Conservation (phyloP, 495 filamentous ascomycete genomes). For the Extremus antarcticus region DNA sequence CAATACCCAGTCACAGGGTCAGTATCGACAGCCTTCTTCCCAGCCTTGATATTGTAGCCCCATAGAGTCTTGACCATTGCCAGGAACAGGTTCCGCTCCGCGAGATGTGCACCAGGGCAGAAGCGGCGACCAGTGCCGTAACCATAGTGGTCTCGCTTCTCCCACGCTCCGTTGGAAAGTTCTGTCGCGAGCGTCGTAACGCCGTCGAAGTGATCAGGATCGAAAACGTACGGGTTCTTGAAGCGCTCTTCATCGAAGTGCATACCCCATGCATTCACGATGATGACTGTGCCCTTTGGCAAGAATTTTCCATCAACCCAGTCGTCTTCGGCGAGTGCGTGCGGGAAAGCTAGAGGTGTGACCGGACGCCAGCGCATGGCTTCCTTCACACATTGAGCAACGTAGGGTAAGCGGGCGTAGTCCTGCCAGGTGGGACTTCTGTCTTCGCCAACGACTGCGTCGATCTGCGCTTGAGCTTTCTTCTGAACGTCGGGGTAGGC, state of each 20-base stretch:
- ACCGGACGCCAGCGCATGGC: conserved; percentile 22
- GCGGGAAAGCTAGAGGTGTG: conserved; percentile 18
- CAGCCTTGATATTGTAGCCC: conserved; percentile 17
- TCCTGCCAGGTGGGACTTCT: conserved; percentile 17
- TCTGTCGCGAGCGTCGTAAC: conserved; percentile 17
- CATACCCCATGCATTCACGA: conserved; percentile 22
- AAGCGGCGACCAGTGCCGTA: conserved; percentile 21
- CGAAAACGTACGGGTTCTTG: conserved; percentile 18
- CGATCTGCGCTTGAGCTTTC: conserved; percentile 30
- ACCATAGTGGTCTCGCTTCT: conserved; percentile 23
- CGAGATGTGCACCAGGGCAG: conserved; percentile 23
- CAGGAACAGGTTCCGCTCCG: conserved; percentile 15
- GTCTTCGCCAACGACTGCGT: conserved; percentile 18
- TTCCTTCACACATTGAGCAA: conserved; percentile 22
- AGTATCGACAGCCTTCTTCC: conserved; percentile 9
- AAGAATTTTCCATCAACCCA: conserved; percentile 20
- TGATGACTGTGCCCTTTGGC: conserved; percentile 21
- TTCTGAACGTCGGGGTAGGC: conserved; percentile 31
- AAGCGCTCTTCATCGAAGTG: conserved; percentile 17
- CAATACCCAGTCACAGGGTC: conserved; percentile 26
- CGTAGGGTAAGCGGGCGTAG: conserved; percentile 16
- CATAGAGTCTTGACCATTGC: conserved; percentile 20
- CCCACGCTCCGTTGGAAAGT: conserved; percentile 12
- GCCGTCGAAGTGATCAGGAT: conserved; percentile 21
- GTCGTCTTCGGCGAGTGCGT: conserved; percentile 22